Conservation (phyloP, 176 grass and related monocot species). For the Eleusine indica region DNA sequence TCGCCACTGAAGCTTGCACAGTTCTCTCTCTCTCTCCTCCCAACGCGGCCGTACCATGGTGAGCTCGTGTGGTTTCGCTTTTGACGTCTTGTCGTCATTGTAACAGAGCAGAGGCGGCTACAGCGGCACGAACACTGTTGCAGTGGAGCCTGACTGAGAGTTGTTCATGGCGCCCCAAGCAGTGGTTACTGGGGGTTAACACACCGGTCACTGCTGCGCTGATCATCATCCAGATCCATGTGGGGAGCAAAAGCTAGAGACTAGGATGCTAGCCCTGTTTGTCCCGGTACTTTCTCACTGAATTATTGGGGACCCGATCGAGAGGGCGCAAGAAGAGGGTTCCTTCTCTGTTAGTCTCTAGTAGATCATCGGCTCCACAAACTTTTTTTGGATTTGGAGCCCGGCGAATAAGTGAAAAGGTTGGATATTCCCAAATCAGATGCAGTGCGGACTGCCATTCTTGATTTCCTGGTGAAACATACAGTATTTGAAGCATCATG, state of each 20-base stretch:
- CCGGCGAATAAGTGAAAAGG: background rate
- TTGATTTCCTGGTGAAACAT: background rate
- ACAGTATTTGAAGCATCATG: background rate
- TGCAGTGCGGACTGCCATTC: background rate
- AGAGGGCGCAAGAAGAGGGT: background rate
- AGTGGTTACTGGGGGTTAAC: background rate
- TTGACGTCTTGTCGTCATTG: conserved; percentile 19
- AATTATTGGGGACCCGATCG: conserved; percentile 25
- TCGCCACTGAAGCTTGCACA: background rate
- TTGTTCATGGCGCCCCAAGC: background rate
- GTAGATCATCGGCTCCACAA: conserved; percentile 11
- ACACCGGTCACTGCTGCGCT: background rate
- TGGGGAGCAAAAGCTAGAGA: conserved; percentile 36
- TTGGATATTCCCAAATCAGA: conserved; percentile 17
- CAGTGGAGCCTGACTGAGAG: background rate
- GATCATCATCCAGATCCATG: conserved; percentile 14
- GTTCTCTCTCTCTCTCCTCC: background rate
- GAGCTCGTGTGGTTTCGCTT: conserved; percentile 10
- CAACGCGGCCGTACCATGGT: background rate
- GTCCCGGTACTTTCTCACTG: background rate
- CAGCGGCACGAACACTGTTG: background rate
- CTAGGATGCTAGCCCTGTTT: conserved; percentile 18
- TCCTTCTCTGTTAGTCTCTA: conserved; percentile 29
- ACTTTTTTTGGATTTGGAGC: background rate
- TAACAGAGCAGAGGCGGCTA: background rate